phyloP scores from a whole-genome alignment of 2,329 filamentous ascomycete species.

The Ceratocystis diversiconidia region DNA sequence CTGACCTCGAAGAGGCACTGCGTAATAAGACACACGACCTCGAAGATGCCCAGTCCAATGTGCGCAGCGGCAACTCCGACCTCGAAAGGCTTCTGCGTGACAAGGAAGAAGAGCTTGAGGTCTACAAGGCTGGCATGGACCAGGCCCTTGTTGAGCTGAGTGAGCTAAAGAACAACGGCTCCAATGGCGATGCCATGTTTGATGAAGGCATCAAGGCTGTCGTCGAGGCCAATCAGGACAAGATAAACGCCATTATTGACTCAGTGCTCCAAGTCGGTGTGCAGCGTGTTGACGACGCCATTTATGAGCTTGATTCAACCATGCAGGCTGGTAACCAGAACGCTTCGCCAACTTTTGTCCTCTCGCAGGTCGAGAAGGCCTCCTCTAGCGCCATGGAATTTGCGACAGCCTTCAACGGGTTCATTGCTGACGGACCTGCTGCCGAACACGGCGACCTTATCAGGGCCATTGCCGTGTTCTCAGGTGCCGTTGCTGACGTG shows the following conservation, averaged over 20 bases:
- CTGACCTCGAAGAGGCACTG: conserved; percentile 85
- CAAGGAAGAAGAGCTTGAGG: conserved; percentile 94
- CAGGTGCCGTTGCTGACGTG: conserved; percentile 82
- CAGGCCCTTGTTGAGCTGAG: conserved; percentile 86
- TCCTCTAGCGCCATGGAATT: conserved; percentile 92
- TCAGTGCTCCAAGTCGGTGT: conserved; percentile 89
- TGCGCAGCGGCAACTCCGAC: conserved; percentile 69
- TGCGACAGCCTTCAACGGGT: conserved; percentile 95
- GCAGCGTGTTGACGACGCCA: conserved; percentile 82
- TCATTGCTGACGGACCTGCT: conserved; percentile 90
- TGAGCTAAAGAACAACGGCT: conserved; percentile 55
- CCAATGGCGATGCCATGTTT: conserved; percentile 59
- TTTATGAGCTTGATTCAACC: conserved; percentile 92
- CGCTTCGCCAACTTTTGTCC: conserved; percentile 81
- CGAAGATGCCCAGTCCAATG: conserved; percentile 66
- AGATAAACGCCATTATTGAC: conserved; percentile 96
- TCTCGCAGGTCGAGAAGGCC: conserved; percentile 95
- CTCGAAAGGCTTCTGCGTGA: conserved; percentile 75
- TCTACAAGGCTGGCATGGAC: conserved; percentile 97
- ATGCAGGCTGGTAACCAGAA: conserved; percentile 99
- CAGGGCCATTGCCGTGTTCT: conserved; percentile 78
- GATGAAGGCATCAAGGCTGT: conserved; percentile 87
- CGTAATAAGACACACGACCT: conserved; percentile 75
- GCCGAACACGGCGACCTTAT: conserved; percentile 83
- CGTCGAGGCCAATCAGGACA: conserved; percentile 70